These are phyloP conservation scores for Globisporangium ultimum DNA, from an alignment of 352 stramenopile genomes.

Conservation along the genomic window DNA sequence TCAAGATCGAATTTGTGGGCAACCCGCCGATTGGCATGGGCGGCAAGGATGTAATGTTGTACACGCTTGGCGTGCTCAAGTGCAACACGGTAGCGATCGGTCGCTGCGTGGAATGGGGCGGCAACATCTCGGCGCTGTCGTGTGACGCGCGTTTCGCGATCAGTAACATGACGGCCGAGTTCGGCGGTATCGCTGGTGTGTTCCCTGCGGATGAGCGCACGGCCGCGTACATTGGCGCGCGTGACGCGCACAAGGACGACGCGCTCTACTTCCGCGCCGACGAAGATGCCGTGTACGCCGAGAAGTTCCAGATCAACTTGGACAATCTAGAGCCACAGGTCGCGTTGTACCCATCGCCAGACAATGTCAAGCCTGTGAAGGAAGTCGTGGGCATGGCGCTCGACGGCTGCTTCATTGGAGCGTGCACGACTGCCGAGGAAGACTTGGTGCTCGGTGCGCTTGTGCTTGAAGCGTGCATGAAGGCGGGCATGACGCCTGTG, in stretches of 20 bases:
- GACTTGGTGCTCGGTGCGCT: constrained; percentile 77
- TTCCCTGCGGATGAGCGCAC: constrained; percentile 78
- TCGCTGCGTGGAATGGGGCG: constrained; percentile 76
- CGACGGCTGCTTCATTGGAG: constrained; percentile 84
- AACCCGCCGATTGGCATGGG: constrained; percentile 65
- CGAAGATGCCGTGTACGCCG: constrained; percentile 65
- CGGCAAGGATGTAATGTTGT: constrained; percentile 87
- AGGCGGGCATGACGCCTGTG: constrained; percentile 59
- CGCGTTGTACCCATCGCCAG: constrained; percentile 73
- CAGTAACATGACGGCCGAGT: constrained; percentile 85
- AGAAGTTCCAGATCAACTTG: constrained; percentile 74
- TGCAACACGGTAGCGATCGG: constrained; percentile 83
- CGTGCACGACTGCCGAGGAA: constrained; percentile 80
- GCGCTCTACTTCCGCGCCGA: constrained; percentile 83
- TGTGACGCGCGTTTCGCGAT: constrained; percentile 84
- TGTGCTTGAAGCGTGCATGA: constrained; percentile 73
- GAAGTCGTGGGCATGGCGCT: constrained; percentile 73
- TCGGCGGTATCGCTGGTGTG: constrained; percentile 80
- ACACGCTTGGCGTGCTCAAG: constrained; percentile 82
- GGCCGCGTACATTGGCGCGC: constrained; percentile 74
- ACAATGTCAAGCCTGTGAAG: constrained; percentile 74
- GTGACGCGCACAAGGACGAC: constrained; percentile 71
- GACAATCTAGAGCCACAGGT: constrained; percentile 67
- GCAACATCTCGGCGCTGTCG: constrained; percentile 73
- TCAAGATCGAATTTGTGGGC: constrained; percentile 80